phyloP scores from a whole-genome alignment of 2,329 filamentous ascomycete genomes.

The Pseudohalonectria lignicola region DNA sequence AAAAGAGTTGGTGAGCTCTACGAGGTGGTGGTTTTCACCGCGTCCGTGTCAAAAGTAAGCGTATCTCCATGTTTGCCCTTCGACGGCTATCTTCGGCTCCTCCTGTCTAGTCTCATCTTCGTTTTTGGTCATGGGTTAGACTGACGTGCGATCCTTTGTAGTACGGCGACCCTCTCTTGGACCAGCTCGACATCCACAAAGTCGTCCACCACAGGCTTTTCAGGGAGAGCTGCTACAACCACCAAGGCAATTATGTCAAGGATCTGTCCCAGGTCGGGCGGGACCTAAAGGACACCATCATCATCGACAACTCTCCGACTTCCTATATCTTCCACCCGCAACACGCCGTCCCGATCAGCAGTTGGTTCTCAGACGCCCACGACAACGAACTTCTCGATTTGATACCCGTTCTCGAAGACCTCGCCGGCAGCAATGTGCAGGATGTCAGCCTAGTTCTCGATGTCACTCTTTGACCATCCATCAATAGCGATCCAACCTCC shows the following conservation, averaged over 20 bases:
- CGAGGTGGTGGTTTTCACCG: constrained; percentile 97
- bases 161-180: constrained; percentile 93
- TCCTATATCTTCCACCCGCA: constrained; percentile 99
- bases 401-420: constrained; percentile 95
- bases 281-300: constrained; percentile 94
- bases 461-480: constrained; percentile 62
- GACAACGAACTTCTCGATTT: constrained; percentile 97
- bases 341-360: constrained; percentile 97
- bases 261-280: constrained; percentile 94
- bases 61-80: constrained; percentile 1
- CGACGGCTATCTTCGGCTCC: neutral
- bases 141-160: constrained; percentile 23
- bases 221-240: constrained; percentile 97
- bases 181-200: constrained; percentile 94
- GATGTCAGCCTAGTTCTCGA: constrained; percentile 97
- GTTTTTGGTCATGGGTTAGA: neutral
- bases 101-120: no score
- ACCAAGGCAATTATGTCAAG: constrained; percentile 99
- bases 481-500: no score
- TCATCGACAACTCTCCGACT: constrained; percentile 98
- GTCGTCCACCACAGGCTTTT: constrained; percentile 95
- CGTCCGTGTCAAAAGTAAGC: constrained; percentile 88
- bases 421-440: constrained; percentile 77
- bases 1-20: constrained; percentile 96
- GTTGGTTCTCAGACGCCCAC: constrained; percentile 99